A percentile compares a stretch with the other conserved stretches of the same genome.
These are phyloP conservation scores for Oryza brachyantha DNA, from an alignment of 176 grass and related monocot species.

Conservation along the genomic window DNA sequence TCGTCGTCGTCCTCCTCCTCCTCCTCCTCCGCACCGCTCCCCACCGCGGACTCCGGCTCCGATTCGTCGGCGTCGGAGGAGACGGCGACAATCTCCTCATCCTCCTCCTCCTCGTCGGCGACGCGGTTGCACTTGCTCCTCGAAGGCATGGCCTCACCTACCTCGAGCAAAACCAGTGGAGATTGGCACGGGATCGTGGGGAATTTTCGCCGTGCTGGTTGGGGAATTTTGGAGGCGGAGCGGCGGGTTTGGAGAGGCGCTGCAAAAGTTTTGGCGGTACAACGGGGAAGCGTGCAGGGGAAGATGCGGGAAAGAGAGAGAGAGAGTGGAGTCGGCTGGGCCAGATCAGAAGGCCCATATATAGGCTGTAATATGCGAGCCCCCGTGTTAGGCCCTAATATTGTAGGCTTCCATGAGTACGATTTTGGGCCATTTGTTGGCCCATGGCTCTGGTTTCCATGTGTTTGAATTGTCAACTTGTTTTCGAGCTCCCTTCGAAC, in stretches of 20 bases:
- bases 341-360: neutral
- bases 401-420: neutral
- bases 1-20: constrained; percentile 48
- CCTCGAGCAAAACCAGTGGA: constrained; percentile 16
- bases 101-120: constrained; percentile 29
- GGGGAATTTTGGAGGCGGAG: constrained; percentile 19
- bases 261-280: constrained; percentile 49
- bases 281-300: constrained; percentile 4
- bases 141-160: constrained; percentile 36
- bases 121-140: constrained; percentile 25
- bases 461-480: too few relatives aligned
- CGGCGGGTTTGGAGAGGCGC: constrained; percentile 15
- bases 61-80: constrained; percentile 47
- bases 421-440: neutral
- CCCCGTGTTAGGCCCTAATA: neutral
- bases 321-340: neutral
- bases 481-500: too few relatives aligned
- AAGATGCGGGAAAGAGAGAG: neutral
- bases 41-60: constrained; percentile 36
- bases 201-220: constrained; percentile 6
- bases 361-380: neutral
- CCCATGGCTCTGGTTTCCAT: too few relatives aligned
- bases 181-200: constrained; percentile 3
- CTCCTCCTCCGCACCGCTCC: constrained; percentile 21
- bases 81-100: constrained; percentile 33